phyloP scores from a whole-genome alignment of 1,284 basidiomycete species.

The Marasmius sp. region DNA sequence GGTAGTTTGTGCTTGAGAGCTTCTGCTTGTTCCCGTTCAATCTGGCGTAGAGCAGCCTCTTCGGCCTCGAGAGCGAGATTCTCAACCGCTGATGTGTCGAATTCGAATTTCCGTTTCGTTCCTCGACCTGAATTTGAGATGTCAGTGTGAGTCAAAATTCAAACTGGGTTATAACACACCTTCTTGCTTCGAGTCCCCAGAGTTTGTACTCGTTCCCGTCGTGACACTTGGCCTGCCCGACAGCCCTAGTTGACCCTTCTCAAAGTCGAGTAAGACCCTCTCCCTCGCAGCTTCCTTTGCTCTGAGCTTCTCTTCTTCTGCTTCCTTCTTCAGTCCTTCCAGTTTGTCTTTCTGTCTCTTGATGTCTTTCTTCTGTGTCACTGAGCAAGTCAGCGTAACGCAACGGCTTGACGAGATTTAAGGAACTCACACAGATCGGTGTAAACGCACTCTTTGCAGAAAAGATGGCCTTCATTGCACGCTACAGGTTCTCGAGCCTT shows the following conservation, averaged over 20 bases:
- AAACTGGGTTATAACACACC: constrained; percentile 17
- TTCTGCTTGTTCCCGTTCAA: constrained; percentile 85
- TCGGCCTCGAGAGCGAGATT: constrained; percentile 77
- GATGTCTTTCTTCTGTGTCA: constrained; percentile 88
- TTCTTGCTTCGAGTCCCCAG: constrained; percentile 27
- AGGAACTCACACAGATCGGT: constrained; percentile 64
- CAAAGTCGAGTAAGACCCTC: constrained; percentile 84
- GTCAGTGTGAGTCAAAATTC: background rate
- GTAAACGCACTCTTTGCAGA: constrained; percentile 88
- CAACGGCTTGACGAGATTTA: constrained; percentile 1
- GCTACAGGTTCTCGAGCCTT: constrained; percentile 77
- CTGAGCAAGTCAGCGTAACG: constrained; percentile 33
- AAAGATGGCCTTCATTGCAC: constrained; percentile 84
- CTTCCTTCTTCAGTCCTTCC: constrained; percentile 71
- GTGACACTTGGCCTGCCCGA: constrained; percentile 41
- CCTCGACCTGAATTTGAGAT: constrained; percentile 44
- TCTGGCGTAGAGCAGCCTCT: constrained; percentile 76
- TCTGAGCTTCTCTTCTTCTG: constrained; percentile 67
- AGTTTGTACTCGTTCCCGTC: constrained; percentile 21
- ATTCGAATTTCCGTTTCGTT: constrained; percentile 75
- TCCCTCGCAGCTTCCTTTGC: constrained; percentile 76
- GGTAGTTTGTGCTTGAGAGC: constrained; percentile 84
- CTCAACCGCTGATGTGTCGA: constrained; percentile 73
- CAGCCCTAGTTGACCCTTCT: constrained; percentile 75
- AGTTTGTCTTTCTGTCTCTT: constrained; percentile 81